These are phyloP conservation scores for Xylariaceae sp. DNA, from an alignment of 2,329 filamentous ascomycete genomes.

Conservation along the genomic window DNA sequence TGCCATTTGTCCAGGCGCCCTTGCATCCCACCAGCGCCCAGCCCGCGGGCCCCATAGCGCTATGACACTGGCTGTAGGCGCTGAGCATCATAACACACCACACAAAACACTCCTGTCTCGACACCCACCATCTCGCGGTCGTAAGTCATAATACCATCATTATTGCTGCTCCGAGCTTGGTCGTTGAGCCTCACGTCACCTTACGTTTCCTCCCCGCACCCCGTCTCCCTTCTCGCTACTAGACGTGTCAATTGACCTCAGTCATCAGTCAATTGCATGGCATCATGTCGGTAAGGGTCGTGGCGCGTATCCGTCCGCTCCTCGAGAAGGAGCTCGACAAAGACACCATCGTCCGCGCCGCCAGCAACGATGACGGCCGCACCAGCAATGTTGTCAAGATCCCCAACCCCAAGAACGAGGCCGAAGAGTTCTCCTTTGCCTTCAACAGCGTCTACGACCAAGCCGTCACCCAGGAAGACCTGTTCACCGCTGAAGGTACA, in stretches of 20 bases:
- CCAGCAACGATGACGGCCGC: conserved; percentile 57
- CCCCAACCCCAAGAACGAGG: conserved; percentile 88
- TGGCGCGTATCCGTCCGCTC: conserved; percentile 85
- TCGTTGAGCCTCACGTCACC: not conserved
- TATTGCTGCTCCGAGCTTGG: conserved; percentile 3
- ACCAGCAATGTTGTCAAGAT: conserved; percentile 74
- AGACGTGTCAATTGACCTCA: not conserved
- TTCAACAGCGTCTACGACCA: conserved; percentile 92
- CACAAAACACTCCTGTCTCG: too few relatives aligned
- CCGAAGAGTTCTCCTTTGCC: conserved; percentile 87
- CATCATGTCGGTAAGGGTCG: conserved; percentile 70
- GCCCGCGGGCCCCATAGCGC: too few relatives aligned
- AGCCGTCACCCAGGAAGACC: conserved; percentile 72
- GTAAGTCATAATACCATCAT: conserved; percentile 11
- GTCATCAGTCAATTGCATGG: conserved; percentile 3
- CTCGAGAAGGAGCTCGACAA: conserved; percentile 80
- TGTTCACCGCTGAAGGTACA: conserved; percentile 85
- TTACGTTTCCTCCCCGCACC: too few relatives aligned
- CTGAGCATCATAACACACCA: too few relatives aligned
- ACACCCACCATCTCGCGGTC: too few relatives aligned
- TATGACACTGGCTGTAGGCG: too few relatives aligned
- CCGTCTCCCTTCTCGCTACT: not conserved
- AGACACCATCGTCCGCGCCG: conserved; percentile 76
- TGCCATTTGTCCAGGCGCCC: too few relatives aligned
- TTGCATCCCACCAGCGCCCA: too few relatives aligned